Evolutionary conservation across 495 filamentous ascomycete genomes (phyloP).

Genomic region (Penicillium egyptiacum): DNA sequence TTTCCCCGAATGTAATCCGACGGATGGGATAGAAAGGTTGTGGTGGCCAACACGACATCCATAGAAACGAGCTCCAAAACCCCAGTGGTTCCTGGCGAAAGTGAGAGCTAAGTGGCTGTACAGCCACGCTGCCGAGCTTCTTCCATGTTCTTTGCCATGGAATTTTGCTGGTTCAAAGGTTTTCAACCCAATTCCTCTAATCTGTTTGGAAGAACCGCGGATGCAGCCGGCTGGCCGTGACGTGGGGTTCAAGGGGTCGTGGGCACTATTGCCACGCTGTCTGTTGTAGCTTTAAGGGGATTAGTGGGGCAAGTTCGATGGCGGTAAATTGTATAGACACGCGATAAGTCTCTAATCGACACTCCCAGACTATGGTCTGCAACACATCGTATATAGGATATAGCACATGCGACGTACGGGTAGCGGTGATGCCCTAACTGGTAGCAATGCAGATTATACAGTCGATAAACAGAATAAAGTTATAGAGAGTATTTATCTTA

Average conservation of each 20-base stretch:
- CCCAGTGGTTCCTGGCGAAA: slow-evolving; percentile 7
- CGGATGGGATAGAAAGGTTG: not conserved
- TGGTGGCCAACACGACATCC: slow-evolving; percentile 8
- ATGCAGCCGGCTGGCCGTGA: slow-evolving; percentile 16
- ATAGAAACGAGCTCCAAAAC: not conserved
- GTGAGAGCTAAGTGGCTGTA: slow-evolving; percentile 2
- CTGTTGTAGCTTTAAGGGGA: not conserved
- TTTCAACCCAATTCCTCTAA: not conserved
- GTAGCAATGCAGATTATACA: not conserved
- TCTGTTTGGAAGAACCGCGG: slow-evolving; percentile 19
- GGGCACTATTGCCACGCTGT: slow-evolving; percentile 19
- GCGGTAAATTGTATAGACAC: slow-evolving; percentile 1
- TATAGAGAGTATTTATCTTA: not conserved
- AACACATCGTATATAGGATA: not conserved
- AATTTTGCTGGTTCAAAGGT: not conserved
- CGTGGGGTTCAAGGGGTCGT: slow-evolving; percentile 9
- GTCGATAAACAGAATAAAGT: not conserved
- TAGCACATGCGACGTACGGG: not conserved
- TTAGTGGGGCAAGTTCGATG: not conserved
- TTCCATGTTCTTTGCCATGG: slow-evolving; percentile 15
- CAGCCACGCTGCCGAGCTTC: slow-evolving; percentile 8
- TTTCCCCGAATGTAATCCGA: not conserved
- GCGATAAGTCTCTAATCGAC: slow-evolving; percentile 1
- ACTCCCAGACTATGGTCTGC: not conserved
- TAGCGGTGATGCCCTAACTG: slow-evolving; percentile 12